Evolutionary conservation across 2,329 filamentous ascomycete genomes (phyloP).

Genomic region (Penicillium oxalicum): DNA sequence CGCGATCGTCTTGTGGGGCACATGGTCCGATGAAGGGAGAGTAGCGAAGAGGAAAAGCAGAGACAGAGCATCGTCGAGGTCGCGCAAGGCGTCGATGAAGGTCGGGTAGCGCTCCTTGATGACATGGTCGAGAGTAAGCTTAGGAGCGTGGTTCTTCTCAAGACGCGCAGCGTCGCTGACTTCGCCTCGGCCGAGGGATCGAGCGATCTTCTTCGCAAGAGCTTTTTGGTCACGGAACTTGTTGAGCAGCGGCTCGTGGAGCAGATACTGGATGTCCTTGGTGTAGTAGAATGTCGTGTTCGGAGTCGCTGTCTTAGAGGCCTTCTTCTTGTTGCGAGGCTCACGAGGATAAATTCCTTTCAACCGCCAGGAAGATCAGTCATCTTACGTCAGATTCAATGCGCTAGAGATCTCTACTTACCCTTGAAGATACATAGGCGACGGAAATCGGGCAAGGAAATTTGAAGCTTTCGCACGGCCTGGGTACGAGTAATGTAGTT

Average conservation of each 20-base stretch:
- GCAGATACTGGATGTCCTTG: slow-evolving; percentile 96
- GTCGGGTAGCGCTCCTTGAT: slow-evolving; percentile 97
- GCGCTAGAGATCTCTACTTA: slow-evolving; percentile 17
- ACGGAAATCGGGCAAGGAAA: slow-evolving; percentile 94
- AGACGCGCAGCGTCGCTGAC: slow-evolving; percentile 79
- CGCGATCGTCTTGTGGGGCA: slow-evolving; percentile 91
- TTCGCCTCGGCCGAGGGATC: slow-evolving; percentile 85
- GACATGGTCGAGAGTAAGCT: slow-evolving; percentile 90
- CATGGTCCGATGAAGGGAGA: slow-evolving; percentile 79
- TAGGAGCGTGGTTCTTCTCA: slow-evolving; percentile 84
- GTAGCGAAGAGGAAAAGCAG: slow-evolving; percentile 98
- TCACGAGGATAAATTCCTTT: slow-evolving; percentile 89
- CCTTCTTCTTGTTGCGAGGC: slow-evolving; percentile 95
- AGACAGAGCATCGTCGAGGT: slow-evolving; percentile 92
- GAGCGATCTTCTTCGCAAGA: slow-evolving; percentile 94
- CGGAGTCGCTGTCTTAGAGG: slow-evolving; percentile 78
- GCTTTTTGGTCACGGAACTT: slow-evolving; percentile 98
- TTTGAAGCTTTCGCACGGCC: slow-evolving; percentile 94
- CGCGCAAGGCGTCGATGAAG: slow-evolving; percentile 86
- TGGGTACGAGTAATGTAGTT: slow-evolving; percentile 98
- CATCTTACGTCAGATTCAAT: no score
- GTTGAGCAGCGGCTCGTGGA: slow-evolving; percentile 87
- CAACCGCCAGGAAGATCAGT: no score
- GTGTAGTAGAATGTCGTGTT: slow-evolving; percentile 89
- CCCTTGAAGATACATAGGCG: slow-evolving; percentile 99